Evolutionary conservation across 805 yeast genomes (phyloP).

Genomic region (Lipomyces oligophaga): DNA sequence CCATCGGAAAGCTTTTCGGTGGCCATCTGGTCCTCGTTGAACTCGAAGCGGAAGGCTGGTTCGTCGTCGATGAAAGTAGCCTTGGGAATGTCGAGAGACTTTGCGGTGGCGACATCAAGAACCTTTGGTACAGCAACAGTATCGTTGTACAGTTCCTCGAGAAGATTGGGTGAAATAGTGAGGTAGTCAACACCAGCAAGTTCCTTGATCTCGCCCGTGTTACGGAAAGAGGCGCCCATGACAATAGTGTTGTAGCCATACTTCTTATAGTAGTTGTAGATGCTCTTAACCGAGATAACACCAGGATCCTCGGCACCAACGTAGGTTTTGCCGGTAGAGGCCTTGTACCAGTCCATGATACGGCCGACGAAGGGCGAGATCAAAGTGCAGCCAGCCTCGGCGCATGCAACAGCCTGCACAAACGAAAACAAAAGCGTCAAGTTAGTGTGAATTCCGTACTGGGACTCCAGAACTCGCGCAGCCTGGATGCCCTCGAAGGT

Average conservation of each 20-base stretch:
- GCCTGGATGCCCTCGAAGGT: slow-evolving; percentile 99
- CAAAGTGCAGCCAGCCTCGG: slow-evolving; percentile 93
- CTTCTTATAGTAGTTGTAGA: slow-evolving; percentile 98
- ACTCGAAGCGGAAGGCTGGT: slow-evolving; percentile 78
- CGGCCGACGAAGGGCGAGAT: slow-evolving; percentile 99
- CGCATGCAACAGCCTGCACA: slow-evolving; percentile 97
- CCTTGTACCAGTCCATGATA: slow-evolving; percentile 98
- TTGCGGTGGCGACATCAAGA: slow-evolving; percentile 65
- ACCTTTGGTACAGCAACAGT: slow-evolving; percentile 73
- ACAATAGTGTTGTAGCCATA: slow-evolving; percentile 94
- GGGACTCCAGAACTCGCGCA: slow-evolving; percentile 87
- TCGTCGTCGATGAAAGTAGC: slow-evolving; percentile 81
- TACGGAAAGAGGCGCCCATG: slow-evolving; percentile 99
- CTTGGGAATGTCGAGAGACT: slow-evolving; percentile 56
- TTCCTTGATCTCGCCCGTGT: slow-evolving; percentile 89
- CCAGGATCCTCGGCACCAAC: slow-evolving; percentile 87
- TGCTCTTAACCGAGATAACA: slow-evolving; percentile 80
- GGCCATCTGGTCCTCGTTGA: slow-evolving; percentile 98
- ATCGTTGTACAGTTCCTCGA: slow-evolving; percentile 83
- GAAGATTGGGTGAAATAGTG: slow-evolving; percentile 89
- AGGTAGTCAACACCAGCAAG: slow-evolving; percentile 95
- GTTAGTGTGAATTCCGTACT: slow-evolving; percentile 90
- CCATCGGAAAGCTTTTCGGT: slow-evolving; percentile 90
- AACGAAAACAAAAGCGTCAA: slow-evolving; percentile 92
- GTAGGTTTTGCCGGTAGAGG: slow-evolving; percentile 84